phyloP scores from a whole-genome alignment of 2,329 filamentous ascomycete species.

The Alternaria incomplexa region DNA sequence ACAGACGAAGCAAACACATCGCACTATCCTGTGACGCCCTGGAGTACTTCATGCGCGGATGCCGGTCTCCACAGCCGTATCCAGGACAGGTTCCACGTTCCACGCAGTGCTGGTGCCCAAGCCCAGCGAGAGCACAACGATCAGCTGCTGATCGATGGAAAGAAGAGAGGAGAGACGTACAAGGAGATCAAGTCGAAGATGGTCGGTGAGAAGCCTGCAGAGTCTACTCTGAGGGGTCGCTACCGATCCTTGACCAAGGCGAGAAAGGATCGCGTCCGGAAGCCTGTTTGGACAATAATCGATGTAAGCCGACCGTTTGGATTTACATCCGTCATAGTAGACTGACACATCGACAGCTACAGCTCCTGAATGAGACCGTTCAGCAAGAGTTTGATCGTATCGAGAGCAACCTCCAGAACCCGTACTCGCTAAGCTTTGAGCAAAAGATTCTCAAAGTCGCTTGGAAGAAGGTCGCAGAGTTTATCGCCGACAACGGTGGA shows the following conservation, averaged over 20 bases:
- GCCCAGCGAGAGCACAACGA: slow-evolving; percentile 33
- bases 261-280: slow-evolving; percentile 67
- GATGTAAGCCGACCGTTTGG: slow-evolving; percentile 64
- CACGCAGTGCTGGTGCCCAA: slow-evolving; percentile 2
- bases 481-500: slow-evolving; percentile 59
- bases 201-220: slow-evolving; percentile 66
- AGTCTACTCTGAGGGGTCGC: slow-evolving; percentile 75
- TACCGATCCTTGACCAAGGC: slow-evolving; percentile 70
- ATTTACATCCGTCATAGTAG: background rate
- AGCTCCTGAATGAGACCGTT: slow-evolving; percentile 32
- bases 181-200: slow-evolving; percentile 65
- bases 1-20: background rate
- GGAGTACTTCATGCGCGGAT: background rate
- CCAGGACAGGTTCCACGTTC: slow-evolving; percentile 2
- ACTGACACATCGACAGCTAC: slow-evolving; percentile 28
- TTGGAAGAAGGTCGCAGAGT: slow-evolving; percentile 65
- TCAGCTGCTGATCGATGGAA: slow-evolving; percentile 58
- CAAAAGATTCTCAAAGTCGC: slow-evolving; percentile 54
- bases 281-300: slow-evolving; percentile 66
- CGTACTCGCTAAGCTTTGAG: slow-evolving; percentile 9
- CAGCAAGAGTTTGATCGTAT: slow-evolving; percentile 27
- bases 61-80: background rate
- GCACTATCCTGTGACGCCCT: background rate
- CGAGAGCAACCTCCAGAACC: slow-evolving; percentile 12
- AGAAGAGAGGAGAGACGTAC: slow-evolving; percentile 66